These are phyloP conservation scores for Calonectria crousiana DNA, from an alignment of 2,329 filamentous ascomycete genomes.

Conservation along the genomic window DNA sequence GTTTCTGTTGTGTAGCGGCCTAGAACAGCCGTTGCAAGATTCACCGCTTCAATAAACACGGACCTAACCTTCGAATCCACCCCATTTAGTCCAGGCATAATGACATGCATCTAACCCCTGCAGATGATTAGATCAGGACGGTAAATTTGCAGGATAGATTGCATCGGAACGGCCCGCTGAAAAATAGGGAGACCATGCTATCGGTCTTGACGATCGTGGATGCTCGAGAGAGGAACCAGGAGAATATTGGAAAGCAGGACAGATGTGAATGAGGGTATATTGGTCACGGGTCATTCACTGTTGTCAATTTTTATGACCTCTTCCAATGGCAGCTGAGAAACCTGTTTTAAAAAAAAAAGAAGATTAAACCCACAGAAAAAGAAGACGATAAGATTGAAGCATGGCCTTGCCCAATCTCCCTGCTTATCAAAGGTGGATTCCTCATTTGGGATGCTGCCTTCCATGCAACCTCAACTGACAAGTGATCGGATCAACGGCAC, in stretches of 20 bases:
- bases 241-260: neutral
- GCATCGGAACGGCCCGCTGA: neutral
- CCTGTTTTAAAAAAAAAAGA: neutral
- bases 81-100: neutral
- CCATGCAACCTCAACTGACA: neutral
- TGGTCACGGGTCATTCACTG: neutral
- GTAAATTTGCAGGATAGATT: neutral
- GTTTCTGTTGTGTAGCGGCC: neutral
- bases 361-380: neutral
- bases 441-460: neutral
- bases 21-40: too few species aligned
- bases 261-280: neutral
- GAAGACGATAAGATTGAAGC: neutral
- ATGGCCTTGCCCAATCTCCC: neutral
- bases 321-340: neutral
- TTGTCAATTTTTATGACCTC: neutral
- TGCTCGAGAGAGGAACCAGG: neutral
- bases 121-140: neutral
- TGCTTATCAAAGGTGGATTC: neutral
- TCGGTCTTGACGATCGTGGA: neutral
- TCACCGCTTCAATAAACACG: too few species aligned
- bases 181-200: neutral
- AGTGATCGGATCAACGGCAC: constrained; percentile 21
- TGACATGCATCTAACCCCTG: neutral
- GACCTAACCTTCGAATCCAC: too few species aligned